Evolutionary conservation across 2,329 filamentous ascomycete species (phyloP), one percentile per base, ranked within the genome.

Genomic region (Colletotrichum sp.): DNA sequence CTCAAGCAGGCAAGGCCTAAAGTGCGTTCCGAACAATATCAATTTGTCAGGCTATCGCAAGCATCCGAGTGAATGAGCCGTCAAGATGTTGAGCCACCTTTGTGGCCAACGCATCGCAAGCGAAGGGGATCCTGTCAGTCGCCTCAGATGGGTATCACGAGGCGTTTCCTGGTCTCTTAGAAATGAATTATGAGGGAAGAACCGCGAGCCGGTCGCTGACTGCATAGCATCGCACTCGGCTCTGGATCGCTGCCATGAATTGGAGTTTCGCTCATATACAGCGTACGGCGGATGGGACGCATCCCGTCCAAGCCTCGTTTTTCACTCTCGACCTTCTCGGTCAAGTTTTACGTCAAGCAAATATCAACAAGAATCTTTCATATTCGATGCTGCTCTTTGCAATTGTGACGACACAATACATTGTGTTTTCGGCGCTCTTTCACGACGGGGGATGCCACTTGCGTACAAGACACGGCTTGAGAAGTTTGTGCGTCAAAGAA

Each of bases 1-100:
- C 93, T 2, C 92, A 96, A 81, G 89, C 90, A 71, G 87, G 90
- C 79, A 90, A 90, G 83, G 84, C 85, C 5, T 72, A 67, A n/a
- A 69, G 36, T 68, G 34, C n/a, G 32, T 30, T 34, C 68, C 66
- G 67, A 38, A n/a, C 34, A 30, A n/a, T 48, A 21, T 48, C 34
- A 9, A 24, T 21, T 18, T 36, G 30, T 26, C 32, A 18, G 36
- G 58, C 13, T 28, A 24, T 26, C 34, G 58, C 43, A 48, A 21
- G 43, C 10, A 61, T 61, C 13, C 24, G 58, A 21, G 32, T 43
- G 13, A 21, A 24, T 34, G 32, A 43, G 43, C 43, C 10, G n/a
- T 48, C n/a, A 48, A 48, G n/a, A 48, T 48, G 43, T n/a, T 21
- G 43, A n/a, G 43, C 43, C 43, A 48, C 43, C 43, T 48, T 12